Base-by-base conservation (phyloP, 1,284 basidiomycete genomes). In the Lentinula novae-zelandiae region DNA sequence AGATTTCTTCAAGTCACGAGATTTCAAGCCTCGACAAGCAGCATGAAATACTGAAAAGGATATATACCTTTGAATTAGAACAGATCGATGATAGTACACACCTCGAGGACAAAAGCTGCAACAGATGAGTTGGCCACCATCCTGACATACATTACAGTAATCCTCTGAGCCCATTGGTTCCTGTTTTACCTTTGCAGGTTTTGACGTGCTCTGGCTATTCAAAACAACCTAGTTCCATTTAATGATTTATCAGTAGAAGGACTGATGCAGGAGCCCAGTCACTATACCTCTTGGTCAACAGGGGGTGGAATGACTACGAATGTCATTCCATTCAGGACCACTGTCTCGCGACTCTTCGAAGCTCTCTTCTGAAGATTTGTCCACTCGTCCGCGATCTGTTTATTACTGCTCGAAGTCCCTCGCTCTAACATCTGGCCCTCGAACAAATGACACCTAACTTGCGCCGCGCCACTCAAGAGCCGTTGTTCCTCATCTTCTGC, bases 381-480 rank as follows among this genome's bases (percentile, higher is more conserved):
- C 81, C 80, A 83, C 62, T 82, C 79, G 12, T 72, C 62, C 2
- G 76, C 76, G 53, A 79, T 78, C 27, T 78, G 70, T 51, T 75
- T 73, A 63, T 81, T 79, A 51, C 68, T 67, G 61, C 71, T 67
- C 33, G 6, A 10, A 20, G n/a, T 50, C 65, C 61, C 68, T 68
- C n/a, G 60, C 46, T 73, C 60, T 42, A 85, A 67, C 50, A 83
- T 48, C 65, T 75, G 75, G 3, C 85, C 85, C 63, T 87, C 85
- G 61, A 86, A 87, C 22, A 86, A 67, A 36, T 83, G 74, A 58
- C 81, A 80, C 60, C 81, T 78, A 4, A 87, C 85, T 60, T 79
- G 78, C 5, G 82, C 84, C 13, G 83, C 73, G 3, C 85, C 84
- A 22, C 74, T 78, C 27, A 87, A 69, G 22, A 87, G 67, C 61